Percentiles rank a stretch among this genome's conserved stretches.
phyloP scores from a whole-genome alignment of 2,329 filamentous ascomycete genomes.

The Monilinia vaccinii-corymbosi region DNA sequence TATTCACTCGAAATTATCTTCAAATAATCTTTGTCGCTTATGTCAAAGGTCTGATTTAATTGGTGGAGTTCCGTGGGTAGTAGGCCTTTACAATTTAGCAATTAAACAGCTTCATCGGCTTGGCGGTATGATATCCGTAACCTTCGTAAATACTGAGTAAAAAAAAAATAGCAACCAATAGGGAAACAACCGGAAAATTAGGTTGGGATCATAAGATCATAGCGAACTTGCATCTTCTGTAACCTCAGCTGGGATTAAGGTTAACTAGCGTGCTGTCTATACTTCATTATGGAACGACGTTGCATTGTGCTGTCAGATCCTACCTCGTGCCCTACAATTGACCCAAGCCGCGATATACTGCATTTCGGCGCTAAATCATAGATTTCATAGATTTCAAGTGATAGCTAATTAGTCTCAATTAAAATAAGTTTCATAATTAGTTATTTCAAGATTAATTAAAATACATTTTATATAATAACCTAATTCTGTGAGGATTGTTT shows the following conservation, averaged over 20 bases:
- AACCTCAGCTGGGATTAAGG: background rate
- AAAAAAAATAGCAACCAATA: background rate
- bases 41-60: background rate
- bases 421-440: too few species aligned
- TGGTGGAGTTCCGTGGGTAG: background rate
- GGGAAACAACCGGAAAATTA: background rate
- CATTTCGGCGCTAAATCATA: too few species aligned
- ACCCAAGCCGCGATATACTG: too few species aligned
- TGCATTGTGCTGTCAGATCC: background rate
- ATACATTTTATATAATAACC: too few species aligned
- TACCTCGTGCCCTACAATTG: too few species aligned
- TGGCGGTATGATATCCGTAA: constrained; percentile 6
- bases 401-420: too few species aligned
- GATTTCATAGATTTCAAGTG: too few species aligned
- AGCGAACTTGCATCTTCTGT: background rate
- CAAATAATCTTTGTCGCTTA: background rate
- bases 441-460: too few species aligned
- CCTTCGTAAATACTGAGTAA: constrained; percentile 4
- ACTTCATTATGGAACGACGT: too few species aligned
- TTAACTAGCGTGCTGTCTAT: background rate
- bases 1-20: too few species aligned
- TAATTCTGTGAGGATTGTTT: too few species aligned
- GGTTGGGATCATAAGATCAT: background rate
- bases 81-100: background rate
- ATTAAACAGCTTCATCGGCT: background rate